phyloP scores from a whole-genome alignment of 805 yeast species.

The Myxozyma sirexii region DNA sequence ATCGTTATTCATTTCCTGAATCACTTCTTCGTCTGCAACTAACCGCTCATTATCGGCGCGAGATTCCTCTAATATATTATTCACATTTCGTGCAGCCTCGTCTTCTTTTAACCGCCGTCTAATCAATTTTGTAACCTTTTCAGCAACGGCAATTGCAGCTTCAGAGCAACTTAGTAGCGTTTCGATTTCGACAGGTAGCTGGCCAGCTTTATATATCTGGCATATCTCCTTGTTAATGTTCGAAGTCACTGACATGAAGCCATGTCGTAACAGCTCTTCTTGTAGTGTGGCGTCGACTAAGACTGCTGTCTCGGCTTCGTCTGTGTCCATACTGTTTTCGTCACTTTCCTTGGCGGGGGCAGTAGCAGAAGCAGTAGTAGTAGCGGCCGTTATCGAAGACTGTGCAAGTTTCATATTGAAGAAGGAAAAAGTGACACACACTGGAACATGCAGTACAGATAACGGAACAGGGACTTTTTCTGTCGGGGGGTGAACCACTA shows the following conservation, averaged over 20 bases:
- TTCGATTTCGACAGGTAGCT: conserved; percentile 70
- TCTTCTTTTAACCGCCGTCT: conserved; percentile 58
- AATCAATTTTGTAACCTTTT: conserved; percentile 64
- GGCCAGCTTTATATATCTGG: conserved; percentile 89
- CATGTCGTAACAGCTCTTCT: conserved; percentile 78
- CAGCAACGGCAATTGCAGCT: conserved; percentile 66
- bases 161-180: conserved; percentile 68
- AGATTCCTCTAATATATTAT: conserved; percentile 23
- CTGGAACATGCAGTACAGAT: conserved; percentile 84
- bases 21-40: conserved; percentile 2
- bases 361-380: neutral
- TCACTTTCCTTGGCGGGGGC: neutral
- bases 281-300: conserved; percentile 73
- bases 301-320: conserved; percentile 45
- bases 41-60: conserved; percentile 31
- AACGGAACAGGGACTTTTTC: conserved; percentile 88
- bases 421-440: conserved; percentile 87
- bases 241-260: conserved; percentile 79
- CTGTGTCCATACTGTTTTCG: conserved; percentile 26
- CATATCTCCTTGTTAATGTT: conserved; percentile 90
- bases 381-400: neutral
- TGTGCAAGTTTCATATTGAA: conserved; percentile 43
- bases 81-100: conserved; percentile 46
- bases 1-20: conserved; percentile 2
- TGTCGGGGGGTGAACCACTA: conserved; percentile 64